These are phyloP conservation scores for Piromyces sp. DNA, from an alignment of 192 early-diverging fungal species.

Conservation along the genomic window DNA sequence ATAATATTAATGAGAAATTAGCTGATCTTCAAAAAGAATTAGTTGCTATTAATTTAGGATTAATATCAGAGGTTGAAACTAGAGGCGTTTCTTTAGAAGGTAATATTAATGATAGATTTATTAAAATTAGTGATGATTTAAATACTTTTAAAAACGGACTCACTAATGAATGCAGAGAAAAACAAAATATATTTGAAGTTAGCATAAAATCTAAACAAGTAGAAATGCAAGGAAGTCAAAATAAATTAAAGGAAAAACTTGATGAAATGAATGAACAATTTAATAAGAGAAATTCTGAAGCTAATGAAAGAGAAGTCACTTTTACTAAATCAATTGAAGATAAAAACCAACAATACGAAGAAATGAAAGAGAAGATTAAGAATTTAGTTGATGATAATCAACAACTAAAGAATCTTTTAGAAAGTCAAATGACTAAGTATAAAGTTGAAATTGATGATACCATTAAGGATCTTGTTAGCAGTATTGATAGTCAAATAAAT, in stretches of 20 bases:
- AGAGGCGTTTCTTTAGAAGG: no score
- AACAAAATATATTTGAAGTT: no score
- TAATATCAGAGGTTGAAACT: no score
- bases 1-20: no score
- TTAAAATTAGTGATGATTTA: no score
- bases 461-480: neutral
- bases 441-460: neutral
- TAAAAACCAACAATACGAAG: neutral
- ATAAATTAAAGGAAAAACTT: neutral
- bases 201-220: no score
- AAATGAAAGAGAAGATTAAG: neutral
- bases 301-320: neutral
- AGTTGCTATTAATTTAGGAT: no score
- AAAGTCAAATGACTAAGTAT: neutral
- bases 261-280: neutral
- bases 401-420: neutral
- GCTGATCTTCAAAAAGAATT: no score
- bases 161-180: no score
- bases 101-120: no score
- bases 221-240: no score
- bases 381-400: neutral
- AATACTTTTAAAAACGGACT: no score
- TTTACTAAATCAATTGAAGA: neutral
- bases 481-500: neutral
- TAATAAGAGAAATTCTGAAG: neutral